Conservation (phyloP, 768 basidiomycete species). For the Kwoniella dejecticola region DNA sequence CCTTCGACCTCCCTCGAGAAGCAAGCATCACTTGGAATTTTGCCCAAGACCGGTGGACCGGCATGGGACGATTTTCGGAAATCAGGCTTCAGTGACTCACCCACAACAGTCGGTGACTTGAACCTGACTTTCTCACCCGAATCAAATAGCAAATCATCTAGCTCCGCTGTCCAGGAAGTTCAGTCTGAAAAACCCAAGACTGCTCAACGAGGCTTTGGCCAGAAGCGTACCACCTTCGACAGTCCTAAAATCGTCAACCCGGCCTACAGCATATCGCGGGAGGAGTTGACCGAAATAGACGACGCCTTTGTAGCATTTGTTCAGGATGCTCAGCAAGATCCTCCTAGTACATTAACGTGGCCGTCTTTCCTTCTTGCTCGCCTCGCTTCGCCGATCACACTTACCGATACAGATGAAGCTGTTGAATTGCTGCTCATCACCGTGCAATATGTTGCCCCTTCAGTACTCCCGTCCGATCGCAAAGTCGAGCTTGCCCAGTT, state of each 20-base stretch:
- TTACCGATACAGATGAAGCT: background rate
- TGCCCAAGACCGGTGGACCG: background rate
- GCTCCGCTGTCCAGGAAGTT: background rate
- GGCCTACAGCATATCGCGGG: constrained; percentile 2
- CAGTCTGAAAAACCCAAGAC: background rate
- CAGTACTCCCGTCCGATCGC: background rate
- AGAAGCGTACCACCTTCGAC: constrained; percentile 9
- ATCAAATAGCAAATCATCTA: background rate
- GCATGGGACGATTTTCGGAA: constrained; percentile 38
- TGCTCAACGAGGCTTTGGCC: background rate
- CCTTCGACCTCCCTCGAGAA: constrained; percentile 3
- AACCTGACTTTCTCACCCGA: constrained; percentile 11
- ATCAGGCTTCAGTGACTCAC: constrained; percentile 31
- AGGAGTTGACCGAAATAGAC: constrained; percentile 32
- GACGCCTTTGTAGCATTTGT: constrained; percentile 37
- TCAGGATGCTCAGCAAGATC: constrained; percentile 36
- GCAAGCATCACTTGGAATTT: constrained; percentile 1
- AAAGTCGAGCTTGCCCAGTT: background rate
- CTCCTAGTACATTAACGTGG: constrained; percentile 14
- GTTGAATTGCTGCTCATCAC: constrained; percentile 42
- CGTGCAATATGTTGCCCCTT: constrained; percentile 12
- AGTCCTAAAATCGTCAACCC: background rate
- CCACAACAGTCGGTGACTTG: constrained; percentile 12
- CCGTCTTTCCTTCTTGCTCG: constrained; percentile 33
- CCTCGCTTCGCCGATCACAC: constrained; percentile 1